Evolutionary conservation across 2,329 filamentous ascomycete species (phyloP).

Genomic region (Epichloe uncinata): DNA sequence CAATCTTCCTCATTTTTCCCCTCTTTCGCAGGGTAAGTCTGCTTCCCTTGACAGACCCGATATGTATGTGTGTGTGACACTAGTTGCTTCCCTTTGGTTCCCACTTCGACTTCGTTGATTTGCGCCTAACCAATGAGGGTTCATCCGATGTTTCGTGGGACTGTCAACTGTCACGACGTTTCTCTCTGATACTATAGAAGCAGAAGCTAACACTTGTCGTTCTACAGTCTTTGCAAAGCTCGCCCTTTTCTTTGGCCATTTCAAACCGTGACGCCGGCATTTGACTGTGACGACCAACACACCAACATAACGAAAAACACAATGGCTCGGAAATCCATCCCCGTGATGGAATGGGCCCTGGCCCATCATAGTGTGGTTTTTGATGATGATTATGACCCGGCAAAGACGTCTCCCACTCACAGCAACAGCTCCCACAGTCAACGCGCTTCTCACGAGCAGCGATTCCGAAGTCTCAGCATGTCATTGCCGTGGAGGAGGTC

Average conservation of each 20-base stretch:
- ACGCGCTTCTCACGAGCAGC: conserved; percentile 20
- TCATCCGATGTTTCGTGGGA: no score
- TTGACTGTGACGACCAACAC: not conserved
- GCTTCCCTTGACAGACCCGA: no score
- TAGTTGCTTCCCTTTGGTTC: no score
- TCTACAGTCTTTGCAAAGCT: not conserved
- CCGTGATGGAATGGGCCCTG: conserved; percentile 6
- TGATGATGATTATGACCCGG: conserved; percentile 4
- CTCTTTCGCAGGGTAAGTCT: no score
- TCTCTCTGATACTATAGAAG: not conserved
- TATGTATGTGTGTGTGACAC: no score
- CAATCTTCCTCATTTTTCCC: no score
- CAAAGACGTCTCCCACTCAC: not conserved
- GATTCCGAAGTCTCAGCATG: conserved; percentile 35
- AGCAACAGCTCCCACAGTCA: not conserved
- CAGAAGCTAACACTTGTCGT: not conserved
- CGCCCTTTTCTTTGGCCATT: no score
- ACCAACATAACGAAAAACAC: not conserved
- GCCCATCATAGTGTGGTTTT: conserved; percentile 1
- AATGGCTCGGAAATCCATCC: conserved; percentile 5
- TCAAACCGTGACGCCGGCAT: no score
- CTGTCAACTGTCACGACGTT: no score
- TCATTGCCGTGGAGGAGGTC: conserved; percentile 36
- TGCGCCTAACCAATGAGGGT: no score
- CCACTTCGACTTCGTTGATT: no score